Base-by-base conservation (phyloP, 805 yeast species). In the Ogataea degrootiae region DNA sequence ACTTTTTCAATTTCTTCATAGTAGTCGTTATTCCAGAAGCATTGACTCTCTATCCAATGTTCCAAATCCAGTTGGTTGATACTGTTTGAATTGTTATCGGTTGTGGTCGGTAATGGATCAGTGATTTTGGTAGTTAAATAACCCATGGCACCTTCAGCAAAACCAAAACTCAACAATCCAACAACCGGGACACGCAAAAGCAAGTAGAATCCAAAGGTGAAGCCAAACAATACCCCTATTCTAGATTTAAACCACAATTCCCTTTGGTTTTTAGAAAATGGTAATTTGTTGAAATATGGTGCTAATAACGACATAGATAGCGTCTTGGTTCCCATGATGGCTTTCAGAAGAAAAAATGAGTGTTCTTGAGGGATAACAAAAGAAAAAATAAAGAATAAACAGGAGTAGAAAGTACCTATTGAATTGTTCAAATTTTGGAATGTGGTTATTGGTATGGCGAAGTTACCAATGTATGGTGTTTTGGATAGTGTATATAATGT, bases 211-310 rank as follows among this genome's bases (percentile, higher is more conserved):
- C 70, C 71, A 8, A 76, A 57, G 3, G 83, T 79, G 52, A 79
- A 79, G 6, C 84, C 85, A 51, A 75, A 74, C 43, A 82, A 61
- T 31, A 76, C 69, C 0, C 84, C 85, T 46, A 76, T 79, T 37
- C 85, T 68, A 14, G 79, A 70, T 12, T 67, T 66, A 41, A 70
- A 62, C 85, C 85, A 80, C 45, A 67, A 71, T 16, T 68, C 62
- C 38, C 68, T 66, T 45, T 76, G 77, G n/a, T 62, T 52, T 5
- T 57, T 58, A 5, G 72, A 61, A 47, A 77, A 73, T 12, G 77
- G 75, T 19, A 79, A 63, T 12, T 75, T 63, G 9, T 67, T 55
- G 58, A 80, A 76, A 58, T 77, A 80, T 5, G 83, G 83, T 6
- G 60, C 56, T 36, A 80, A 66, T 43, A 80, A 66, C 39, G 76